Evolutionary conservation across 768 basidiomycete species (phyloP).

Genomic region (Pleurotus citrinopileatus): DNA sequence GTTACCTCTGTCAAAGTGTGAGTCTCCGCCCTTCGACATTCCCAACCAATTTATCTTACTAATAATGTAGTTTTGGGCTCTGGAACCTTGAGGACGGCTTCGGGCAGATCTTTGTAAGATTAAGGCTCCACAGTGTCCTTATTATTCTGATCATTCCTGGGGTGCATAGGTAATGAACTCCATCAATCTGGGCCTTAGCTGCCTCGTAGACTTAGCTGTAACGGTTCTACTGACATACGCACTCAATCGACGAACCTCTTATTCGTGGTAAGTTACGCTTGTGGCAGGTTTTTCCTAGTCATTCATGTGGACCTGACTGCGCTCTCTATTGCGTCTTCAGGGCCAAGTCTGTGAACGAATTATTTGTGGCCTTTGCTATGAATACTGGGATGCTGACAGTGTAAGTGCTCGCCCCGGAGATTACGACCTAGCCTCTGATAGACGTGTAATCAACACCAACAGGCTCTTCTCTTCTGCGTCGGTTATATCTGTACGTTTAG

Average conservation of each 20-base stretch:
- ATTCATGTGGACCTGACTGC: too few species aligned
- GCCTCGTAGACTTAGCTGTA: not conserved
- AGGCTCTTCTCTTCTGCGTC: not conserved
- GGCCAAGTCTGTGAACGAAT: not conserved
- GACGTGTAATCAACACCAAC: too few species aligned
- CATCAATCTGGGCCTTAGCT: not conserved
- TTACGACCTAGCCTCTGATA: not conserved
- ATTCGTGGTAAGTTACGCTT: not conserved
- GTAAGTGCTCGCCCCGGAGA: not conserved
- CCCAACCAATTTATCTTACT: not conserved
- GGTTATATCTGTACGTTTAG: not conserved
- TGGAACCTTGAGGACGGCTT: not conserved
- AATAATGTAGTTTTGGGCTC: not conserved
- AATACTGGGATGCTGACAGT: conserved; percentile 5
- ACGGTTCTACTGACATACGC: not conserved
- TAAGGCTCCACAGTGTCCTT: not conserved
- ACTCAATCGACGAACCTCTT: conserved; percentile 2
- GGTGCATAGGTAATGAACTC: not conserved
- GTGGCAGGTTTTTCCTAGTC: too few species aligned
- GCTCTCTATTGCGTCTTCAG: not conserved
- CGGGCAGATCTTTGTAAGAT: not conserved
- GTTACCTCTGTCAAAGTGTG: not conserved
- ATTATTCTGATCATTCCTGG: not conserved
- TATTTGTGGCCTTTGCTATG: conserved; percentile 3
- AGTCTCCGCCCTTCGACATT: too few species aligned